Percentiles rank a stretch among this genome's conserved stretches.
Conservation (phyloP, 1,139 yeast genomes). For the Oligophagozyma castellii region DNA sequence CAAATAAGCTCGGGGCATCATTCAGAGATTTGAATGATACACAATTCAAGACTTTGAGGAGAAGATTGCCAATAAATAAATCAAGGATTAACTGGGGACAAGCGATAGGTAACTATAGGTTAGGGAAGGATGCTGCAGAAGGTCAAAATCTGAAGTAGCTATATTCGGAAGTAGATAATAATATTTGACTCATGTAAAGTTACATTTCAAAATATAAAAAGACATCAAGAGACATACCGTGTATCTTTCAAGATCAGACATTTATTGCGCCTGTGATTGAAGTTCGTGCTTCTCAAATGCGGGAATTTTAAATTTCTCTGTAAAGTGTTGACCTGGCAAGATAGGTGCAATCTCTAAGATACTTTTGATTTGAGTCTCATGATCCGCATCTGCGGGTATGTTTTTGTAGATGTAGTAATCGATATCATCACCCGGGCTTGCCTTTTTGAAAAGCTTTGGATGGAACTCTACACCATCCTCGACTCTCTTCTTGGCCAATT, state of each 20-base stretch:
- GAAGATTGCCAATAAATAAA: constrained; percentile 85
- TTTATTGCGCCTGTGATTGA: no score
- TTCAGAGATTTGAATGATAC: constrained; percentile 66
- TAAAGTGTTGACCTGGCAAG: constrained; percentile 60
- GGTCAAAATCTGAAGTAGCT: no score
- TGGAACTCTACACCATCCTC: constrained; percentile 72
- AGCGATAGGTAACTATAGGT: constrained; percentile 77
- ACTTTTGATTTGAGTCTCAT: constrained; percentile 39
- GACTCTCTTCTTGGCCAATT: constrained; percentile 51
- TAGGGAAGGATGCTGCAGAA: constrained; percentile 69
- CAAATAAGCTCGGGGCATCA: constrained; percentile 45
- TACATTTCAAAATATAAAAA: no score
- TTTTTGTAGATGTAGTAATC: constrained; percentile 56
- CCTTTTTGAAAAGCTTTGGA: constrained; percentile 57
- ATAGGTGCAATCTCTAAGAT: constrained; percentile 57
- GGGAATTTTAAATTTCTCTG: constrained; percentile 52
- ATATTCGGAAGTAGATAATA: no score
- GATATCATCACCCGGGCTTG: constrained; percentile 32
- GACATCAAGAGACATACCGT: no score
- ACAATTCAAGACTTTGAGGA: constrained; percentile 70
- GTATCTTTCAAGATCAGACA: no score
- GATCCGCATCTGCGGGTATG: constrained; percentile 31
- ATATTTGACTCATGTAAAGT: no score
- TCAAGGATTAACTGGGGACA: constrained; percentile 92
- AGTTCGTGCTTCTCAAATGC: constrained; percentile 40